Base-by-base conservation (phyloP, 352 stramenopile species). In the Phytophthora macrochlamydospora region DNA sequence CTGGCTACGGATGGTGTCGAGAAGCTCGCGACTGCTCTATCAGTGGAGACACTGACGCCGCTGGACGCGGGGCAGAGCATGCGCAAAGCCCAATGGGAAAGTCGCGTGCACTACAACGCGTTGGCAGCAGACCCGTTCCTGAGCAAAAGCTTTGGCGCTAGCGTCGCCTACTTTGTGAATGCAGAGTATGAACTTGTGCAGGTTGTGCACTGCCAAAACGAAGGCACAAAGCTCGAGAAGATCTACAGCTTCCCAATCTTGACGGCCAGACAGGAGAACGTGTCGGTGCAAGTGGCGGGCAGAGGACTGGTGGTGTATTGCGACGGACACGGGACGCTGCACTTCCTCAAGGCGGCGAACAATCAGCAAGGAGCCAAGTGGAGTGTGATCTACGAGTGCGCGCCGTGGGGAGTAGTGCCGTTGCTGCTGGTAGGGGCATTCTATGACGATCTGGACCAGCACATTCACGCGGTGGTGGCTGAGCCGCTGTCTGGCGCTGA, bases 41-140 rank as follows among this genome's bases (percentile, higher is more conserved):
- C 73, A 12, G 43, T 65, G 11, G 51, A 65, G 3, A 71, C 64
- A 37, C 70, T 95, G 7, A 60, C 59, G 42, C 77, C 83, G 44
- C 68, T 94, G 11, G 71, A 78, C 18, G 73, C 75, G 4, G 53
- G 56, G 2, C 71, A 80, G 30, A 89, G 70, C 53, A 64, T 86
- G 60, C 76, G 80, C 59, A 93, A 92, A 53, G 78, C 86, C 37
- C 82, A 93, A 29, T 94, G 87, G 87, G 78, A 93, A 35, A 72
- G 83, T 9, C 83, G 85, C 18, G 73, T 89, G 51, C 77, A 84
- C 56, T 67, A 90, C 73, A 93, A 95, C 62, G 76, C 71, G 5
- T 70, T 95, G 37, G 60, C 68, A 3, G 51, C 62, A 0, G 85
- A 93, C 56, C 82, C 85, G 14, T 92, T 92, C 59, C 58, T 77